Conservation (phyloP, 2,329 filamentous ascomycete genomes). For the Beauveria sp. region DNA sequence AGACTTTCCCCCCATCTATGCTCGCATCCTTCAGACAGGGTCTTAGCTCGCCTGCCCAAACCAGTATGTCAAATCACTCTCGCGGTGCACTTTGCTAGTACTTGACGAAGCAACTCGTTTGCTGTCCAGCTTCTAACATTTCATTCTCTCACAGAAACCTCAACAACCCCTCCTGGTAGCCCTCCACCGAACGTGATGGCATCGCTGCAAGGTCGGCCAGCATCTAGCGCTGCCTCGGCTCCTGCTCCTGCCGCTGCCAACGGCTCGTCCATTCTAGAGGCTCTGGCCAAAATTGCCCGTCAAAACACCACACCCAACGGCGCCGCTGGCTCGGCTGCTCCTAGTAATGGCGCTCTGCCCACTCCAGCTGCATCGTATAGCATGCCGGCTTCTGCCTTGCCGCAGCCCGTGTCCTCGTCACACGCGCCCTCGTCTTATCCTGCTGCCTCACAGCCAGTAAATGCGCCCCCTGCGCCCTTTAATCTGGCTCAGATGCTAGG, state of each 20-base stretch:
- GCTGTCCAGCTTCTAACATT: constrained; percentile 28
- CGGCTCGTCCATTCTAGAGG: constrained; percentile 62
- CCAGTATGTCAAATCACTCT: constrained; percentile 38
- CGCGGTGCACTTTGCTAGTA: background rate
- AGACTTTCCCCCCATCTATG: constrained; percentile 78
- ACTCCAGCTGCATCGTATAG: constrained; percentile 38
- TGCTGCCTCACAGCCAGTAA: constrained; percentile 50
- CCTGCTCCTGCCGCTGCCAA: constrained; percentile 33
- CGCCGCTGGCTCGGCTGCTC: constrained; percentile 36
- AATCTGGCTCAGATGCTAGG: constrained; percentile 26
- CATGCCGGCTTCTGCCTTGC: constrained; percentile 25
- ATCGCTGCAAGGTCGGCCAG: constrained; percentile 21
- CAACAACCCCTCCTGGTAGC: constrained; percentile 64
- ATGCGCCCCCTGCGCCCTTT: constrained; percentile 41
- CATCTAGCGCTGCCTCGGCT: constrained; percentile 16
- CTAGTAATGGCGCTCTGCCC: constrained; percentile 29
- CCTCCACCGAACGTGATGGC: constrained; percentile 41
- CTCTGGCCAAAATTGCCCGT: constrained; percentile 72
- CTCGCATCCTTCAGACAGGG: constrained; percentile 77
- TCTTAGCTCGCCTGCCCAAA: constrained; percentile 51
- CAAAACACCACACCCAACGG: constrained; percentile 40
- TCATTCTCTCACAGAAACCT: constrained; percentile 44
- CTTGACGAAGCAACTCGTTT: background rate
- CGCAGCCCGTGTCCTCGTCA: constrained; percentile 24
- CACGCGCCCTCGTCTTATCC: constrained; percentile 30